Base-by-base conservation (phyloP, 2,329 filamentous ascomycete species). In the Trichoderma sp. region DNA sequence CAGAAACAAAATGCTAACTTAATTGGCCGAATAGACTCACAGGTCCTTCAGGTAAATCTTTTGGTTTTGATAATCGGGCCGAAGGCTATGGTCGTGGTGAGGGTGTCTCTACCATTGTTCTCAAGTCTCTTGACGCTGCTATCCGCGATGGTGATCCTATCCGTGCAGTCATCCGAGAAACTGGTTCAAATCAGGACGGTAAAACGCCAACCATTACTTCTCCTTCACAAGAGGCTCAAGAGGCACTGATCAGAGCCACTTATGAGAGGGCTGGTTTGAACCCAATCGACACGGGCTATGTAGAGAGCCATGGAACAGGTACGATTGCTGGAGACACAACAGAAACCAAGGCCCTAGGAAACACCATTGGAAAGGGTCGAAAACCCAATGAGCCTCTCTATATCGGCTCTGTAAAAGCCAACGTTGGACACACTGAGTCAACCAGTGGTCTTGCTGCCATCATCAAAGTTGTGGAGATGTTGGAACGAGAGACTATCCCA, bases 311-410 rank as follows among this genome's bases (percentile, higher is more conserved):
- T 24, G 65, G 58, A 1, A 60, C 58, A 5, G 85, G 85, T 8
- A 88, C 86, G 11, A 77, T 77, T 21, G 65, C 65, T 2, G 76
- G 76, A 6, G 76, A 78, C 47, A 71, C 74, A 14, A 40, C 52
- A 10, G 68, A 70, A 21, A 55, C 57, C 6, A n/a, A 16, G 7
- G 57, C 35, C 5, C 31, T 59, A 3, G 60, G 40, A 1, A n/a
- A n/a, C 16, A 35, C 24, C 3, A 52, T 60, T 21, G 29, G 57
- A 21, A 31, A 21, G 6, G 43, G 55, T 1, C 19, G 62, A 21
- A 14, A 24, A 16, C 10, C 53, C 14, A n/a, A 35, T 3, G 31
- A 13, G n/a, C 29, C 68, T 5, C 68, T 77, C 4, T 71, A 71
- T n/a, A 72, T 77, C 2, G 76, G 76, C 57, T 75, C 73, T 13